Evolutionary conservation across 2,329 filamentous ascomycete species (phyloP).

Genomic region (Hymenoscyphus infarciens): DNA sequence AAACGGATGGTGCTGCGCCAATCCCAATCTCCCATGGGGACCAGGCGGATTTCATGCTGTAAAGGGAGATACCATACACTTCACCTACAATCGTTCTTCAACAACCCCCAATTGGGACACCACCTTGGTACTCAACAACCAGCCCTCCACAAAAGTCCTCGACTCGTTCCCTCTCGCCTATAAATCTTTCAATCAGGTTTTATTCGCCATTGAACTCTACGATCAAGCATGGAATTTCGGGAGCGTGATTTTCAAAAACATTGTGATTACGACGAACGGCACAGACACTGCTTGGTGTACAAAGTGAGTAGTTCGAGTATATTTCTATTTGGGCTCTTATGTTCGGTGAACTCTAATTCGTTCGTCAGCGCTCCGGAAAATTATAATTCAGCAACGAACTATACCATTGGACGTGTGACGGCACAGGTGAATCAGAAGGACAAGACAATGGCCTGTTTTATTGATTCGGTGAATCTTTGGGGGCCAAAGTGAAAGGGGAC

Average conservation of each 20-base stretch:
- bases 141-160: not conserved
- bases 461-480: not conserved
- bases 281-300: not conserved
- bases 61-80: not conserved
- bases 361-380: not conserved
- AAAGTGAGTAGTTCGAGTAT: not conserved
- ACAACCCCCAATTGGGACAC: not conserved
- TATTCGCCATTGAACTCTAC: not conserved
- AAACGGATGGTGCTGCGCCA: not conserved
- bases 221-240: not conserved
- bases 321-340: no score
- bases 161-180: not conserved
- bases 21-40: not conserved
- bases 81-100: not conserved
- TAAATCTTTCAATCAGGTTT: not conserved
- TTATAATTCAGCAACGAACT: not conserved
- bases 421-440: not conserved
- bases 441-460: not conserved
- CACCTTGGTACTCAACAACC: not conserved
- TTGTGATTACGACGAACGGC: not conserved
- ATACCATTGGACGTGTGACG: not conserved
- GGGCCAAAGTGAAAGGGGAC: not conserved
- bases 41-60: not conserved
- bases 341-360: no score
- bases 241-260: not conserved